phyloP scores from a whole-genome alignment of 208 protist genomes.

The Naegleria fowleri region DNA sequence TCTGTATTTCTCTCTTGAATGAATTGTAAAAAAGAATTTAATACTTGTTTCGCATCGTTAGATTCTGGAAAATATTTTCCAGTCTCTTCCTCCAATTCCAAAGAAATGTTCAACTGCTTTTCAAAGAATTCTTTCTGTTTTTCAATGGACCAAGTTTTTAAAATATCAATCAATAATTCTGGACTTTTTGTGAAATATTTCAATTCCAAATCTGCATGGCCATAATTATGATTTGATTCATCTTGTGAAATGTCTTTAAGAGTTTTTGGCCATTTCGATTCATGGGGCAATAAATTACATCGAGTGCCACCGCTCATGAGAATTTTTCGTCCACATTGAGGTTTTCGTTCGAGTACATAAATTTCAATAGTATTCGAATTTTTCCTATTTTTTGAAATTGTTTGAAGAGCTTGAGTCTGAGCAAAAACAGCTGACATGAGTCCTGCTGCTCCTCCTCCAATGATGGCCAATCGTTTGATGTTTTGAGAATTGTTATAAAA shows the following conservation, averaged over 20 bases:
- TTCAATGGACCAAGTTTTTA: neutral
- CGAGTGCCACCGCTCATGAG: neutral
- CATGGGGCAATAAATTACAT: conserved; percentile 7
- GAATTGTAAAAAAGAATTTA: neutral
- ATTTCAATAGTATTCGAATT: neutral
- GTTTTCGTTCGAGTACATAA: neutral
- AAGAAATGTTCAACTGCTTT: neutral
- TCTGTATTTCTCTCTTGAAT: neutral
- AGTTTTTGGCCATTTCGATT: neutral
- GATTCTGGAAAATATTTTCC: conserved; percentile 22
- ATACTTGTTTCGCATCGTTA: conserved; percentile 14
- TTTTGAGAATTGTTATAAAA: neutral
- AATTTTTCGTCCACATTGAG: conserved; percentile 24
- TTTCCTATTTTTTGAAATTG: neutral
- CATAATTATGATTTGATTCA: too few species aligned
- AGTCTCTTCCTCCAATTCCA: neutral
- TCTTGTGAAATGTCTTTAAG: neutral
- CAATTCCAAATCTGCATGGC: neutral
- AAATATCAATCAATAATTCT: neutral
- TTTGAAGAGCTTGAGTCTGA: neutral
- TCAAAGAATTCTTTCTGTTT: conserved; percentile 24
- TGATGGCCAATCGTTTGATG: neutral
- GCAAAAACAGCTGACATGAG: neutral
- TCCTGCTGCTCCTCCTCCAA: conserved; percentile 20
- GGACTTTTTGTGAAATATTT: neutral